Base-by-base conservation (phyloP, 805 yeast genomes). In the Candida suzukii region DNA sequence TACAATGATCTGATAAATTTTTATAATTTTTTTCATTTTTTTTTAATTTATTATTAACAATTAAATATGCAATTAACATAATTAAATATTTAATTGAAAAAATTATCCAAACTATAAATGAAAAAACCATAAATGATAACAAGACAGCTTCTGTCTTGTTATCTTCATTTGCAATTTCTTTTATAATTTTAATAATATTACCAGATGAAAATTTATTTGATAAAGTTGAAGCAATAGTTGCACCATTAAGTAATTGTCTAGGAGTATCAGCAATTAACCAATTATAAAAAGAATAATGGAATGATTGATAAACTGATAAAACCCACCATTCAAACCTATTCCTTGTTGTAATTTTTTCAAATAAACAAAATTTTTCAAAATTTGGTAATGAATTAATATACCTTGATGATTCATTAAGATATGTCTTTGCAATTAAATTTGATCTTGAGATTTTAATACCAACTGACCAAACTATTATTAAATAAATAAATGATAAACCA, bases 211-310 rank as follows among this genome's bases (percentile, higher is more conserved):
- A 65, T 31, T 57, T 46, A 39, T 66, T 71, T 14, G 74, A 73
- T 27, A 69, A 64, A 1, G 78, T 65, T 30, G 73, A 77, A 41
- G 76, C 76, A 48, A 66, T 67, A 10, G 96, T 86, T 49, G 84
- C 65, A 22, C 88, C 83, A 55, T 88, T 88, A 46, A 88, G 74
- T 1, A 85, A 80, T 61, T 88, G 96, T 61, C 96, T 76, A 20
- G 96, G 96, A 16, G 88, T 72, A 50, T 88, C 95, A 0, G 95
- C 88, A 35, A 85, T 64, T 10, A 87, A 51, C 49, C 87, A 71
- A 36, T 67, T 68, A 35, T 76, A 64, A 13, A 83, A 51, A 48
- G 77, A 82, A 40, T 76, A 74, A 50, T 83, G 80, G 40, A 83
- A 64, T 38, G 84, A 79, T 47, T 74, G 75, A 59, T 76, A 85